Base-by-base conservation (phyloP, 345 rosid genomes). In the Lagerstroemia speciosa region DNA sequence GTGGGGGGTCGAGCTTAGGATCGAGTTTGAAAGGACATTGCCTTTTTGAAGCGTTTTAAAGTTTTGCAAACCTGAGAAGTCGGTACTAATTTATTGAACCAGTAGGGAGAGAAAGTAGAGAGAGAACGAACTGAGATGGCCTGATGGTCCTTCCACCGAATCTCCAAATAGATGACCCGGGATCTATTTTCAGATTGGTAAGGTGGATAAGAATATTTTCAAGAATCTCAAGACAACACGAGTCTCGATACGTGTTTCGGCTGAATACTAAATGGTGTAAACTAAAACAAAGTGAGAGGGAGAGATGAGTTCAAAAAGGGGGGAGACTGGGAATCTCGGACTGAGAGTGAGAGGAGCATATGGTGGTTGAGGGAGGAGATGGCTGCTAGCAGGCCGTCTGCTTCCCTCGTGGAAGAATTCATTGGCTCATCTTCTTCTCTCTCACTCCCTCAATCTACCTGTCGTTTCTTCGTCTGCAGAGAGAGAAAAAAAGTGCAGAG, bases 321-420 rank as follows among this genome's bases (percentile, higher is more conserved):
- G 20, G 33, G 60, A 12, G 40, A 19, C 3, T 29, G 46, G 33
- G 77, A 30, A 71, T 36, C 38, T n/a, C 61, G 33, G 71, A 63
- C n/a, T n/a, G n/a, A n/a, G n/a, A n/a, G n/a, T n/a, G n/a, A 66
- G 62, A 50, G 66, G 55, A 64, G 72, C 67, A 72, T n/a, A 20
- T 16, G 72, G 76, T 64, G 66, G 46, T 41, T 41, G 46, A 41
- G 14, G 46, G 46, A 41, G 10, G 46, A 68, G 55, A 66, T 73
- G 29, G 87, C 81, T 33, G 80, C 75, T 85, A 78, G 83, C 81
- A 67, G 20, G 20, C 74, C 83, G 89, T 82, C 92, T 71, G 76
- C 46, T 70, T 52, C 43, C 57, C 30, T 37, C 63, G 38, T 68
- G 77, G 66, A 62, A 46, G 72, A 69, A 69, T 5, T 66, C 68